Evolutionary conservation across 164 flowering plant species (phyloP), one percentile per base, ranked within the genome.

Genomic region (Stephania yunnanensis): DNA sequence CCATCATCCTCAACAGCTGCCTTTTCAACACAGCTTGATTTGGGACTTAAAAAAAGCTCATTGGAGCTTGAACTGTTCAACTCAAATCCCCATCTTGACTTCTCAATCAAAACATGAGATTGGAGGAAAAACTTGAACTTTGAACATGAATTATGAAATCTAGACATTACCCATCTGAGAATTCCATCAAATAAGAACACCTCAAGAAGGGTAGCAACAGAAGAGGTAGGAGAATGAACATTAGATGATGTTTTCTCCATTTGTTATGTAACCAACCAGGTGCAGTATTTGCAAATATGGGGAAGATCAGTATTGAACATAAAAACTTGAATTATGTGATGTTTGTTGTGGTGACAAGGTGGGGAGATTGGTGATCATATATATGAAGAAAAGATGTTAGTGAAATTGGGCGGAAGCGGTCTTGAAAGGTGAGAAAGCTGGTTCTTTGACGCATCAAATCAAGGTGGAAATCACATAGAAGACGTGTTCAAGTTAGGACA

Each of bases 191-290:
- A 72, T 30, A 76, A 66, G 61, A 70, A 17, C 19, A 55, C 15
- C 44, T 17, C 70, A 64, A 58, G 19, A 17, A 69, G 52, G 70
- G 13, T 13, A 29, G 71, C 69, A 46, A 74, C 9, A 17, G 71
- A 65, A 25, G 68, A 66, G 10, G 36, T 25, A 46, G 61, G 45
- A 13, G 70, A 66, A 9, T 44, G 5, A 15, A 46, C 42, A 30
- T 58, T 72, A 17, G 74, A 0, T 72, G 74, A 55, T 72, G 76
- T 67, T 8, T 48, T 74, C 65, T 74, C 76, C 76, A 74, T 74
- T 65, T 42, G 29, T 36, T 36, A 36, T 2, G 42, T 36, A 36
- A 36, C 42, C 42, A 36, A 36, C 42, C 42, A 36, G 42, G 42
- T 36, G 42, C 2, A 36, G 42, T 36, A 36, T 36, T 36, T 36